Evolutionary conservation across 2,329 filamentous ascomycete species (phyloP), one percentile per base, ranked within the genome.

Genomic region (Hypoxylon sp.): DNA sequence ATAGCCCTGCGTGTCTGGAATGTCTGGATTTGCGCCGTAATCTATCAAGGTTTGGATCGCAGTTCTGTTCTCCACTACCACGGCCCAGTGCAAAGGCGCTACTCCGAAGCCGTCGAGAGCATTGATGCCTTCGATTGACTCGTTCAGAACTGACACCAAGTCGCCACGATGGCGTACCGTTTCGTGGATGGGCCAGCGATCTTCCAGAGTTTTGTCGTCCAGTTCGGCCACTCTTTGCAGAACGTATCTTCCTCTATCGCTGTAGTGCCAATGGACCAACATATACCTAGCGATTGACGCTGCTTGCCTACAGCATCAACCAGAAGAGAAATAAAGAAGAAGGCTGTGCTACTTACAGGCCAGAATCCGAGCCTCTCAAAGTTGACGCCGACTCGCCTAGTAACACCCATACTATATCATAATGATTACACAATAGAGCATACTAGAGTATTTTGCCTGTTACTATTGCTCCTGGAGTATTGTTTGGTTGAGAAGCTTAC

Each of bases 21-120:
- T 27, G 20, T 58, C 15, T 2, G 29, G 17, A 31, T 61, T 42
- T 40, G 58, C 58, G 21, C 58, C 54, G 23, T 50, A 23, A 15
- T 31, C 21, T 43, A 51, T 31, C 26, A 61, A 43, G 35, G 17
- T 26, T 41, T 8, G 33, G 8, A 55, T 48, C 2, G 35, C 38
- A 2, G 8, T 6, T 13, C 3, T 29, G 42, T 58, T 18, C 1
- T 15, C 3, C 1, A 15, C 2, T 1, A 4, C 0, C 23, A 45
- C 27, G 3, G 58, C 58, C 41, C 37, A 35, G 35, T 61, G 49
- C n/a, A 58, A 43, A 45, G 58, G 54, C 11, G 54, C 3, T 1
- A 3, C 3, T 10, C 54, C 54, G 18, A 23, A 27, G 11, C 35
- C 7, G 35, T 61, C 41, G 18, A 51, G 24, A 13, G 24, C 24